These are phyloP conservation scores for Byssothecium circinans DNA, from an alignment of 2,329 filamentous ascomycete genomes.

Conservation along the genomic window DNA sequence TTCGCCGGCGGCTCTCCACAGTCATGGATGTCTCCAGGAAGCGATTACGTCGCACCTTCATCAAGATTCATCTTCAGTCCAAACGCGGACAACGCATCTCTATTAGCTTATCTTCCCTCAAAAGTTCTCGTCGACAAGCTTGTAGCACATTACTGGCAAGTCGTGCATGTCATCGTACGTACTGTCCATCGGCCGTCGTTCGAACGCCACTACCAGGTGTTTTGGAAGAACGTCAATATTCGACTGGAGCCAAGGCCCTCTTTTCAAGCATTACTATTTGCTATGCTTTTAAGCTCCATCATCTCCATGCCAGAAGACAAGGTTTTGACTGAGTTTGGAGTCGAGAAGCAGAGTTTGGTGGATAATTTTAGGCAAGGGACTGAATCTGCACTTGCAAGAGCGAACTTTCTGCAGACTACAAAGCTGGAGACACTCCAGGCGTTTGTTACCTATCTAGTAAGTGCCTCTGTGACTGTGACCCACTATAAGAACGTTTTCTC, in stretches of 20 bases:
- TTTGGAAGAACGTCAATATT: constrained; percentile 64
- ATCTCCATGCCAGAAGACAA: constrained; percentile 64
- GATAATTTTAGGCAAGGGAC: constrained; percentile 60
- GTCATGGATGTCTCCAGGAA: constrained; percentile 64
- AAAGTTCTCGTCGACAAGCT: constrained; percentile 62
- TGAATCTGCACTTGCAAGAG: constrained; percentile 67
- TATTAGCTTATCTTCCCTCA: constrained; percentile 65
- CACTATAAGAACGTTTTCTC: no score
- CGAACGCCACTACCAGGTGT: constrained; percentile 63
- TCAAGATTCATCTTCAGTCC: constrained; percentile 68
- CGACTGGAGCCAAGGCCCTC: constrained; percentile 65
- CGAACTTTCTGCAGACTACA: constrained; percentile 71
- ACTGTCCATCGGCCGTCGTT: constrained; percentile 69
- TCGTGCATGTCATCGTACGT: constrained; percentile 69
- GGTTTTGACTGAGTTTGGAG: constrained; percentile 57
- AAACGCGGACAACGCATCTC: constrained; percentile 46
- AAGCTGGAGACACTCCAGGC: constrained; percentile 75
- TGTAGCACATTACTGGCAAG: constrained; percentile 66
- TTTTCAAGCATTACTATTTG: constrained; percentile 69
- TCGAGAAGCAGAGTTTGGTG: constrained; percentile 60
- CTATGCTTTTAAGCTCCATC: constrained; percentile 68
- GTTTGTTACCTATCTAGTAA: constrained; percentile 74
- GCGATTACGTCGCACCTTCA: constrained; percentile 67
- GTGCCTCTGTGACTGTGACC: no score
- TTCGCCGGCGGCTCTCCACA: constrained; percentile 18